Evolutionary conservation across 306 rosid species (phyloP), one percentile per base, ranked within the genome.

Genomic region (Pyrus bretschneideri): DNA sequence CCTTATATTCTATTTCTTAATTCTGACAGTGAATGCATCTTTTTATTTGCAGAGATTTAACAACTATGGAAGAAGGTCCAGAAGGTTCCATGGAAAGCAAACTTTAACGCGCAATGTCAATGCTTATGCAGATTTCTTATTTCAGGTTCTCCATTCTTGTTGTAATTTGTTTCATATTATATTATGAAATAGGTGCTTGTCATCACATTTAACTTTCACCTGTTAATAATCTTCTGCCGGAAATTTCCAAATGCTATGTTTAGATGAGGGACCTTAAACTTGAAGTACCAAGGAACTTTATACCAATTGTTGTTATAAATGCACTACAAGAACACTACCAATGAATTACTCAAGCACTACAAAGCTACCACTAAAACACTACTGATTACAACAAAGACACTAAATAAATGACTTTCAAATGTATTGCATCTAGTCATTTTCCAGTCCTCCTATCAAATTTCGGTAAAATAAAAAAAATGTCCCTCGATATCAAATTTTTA

Each of bases 41-140:
- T 38, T 77, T 78, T 77, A 25, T 69, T 76, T 76, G 83, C 93
- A 93, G 98, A 84, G 88, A 77, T 55, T 75, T 73, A 83, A 81
- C 82, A 46, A 80, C 70, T 73, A 78, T 79, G 81, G 92, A 25
- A 87, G 70, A 83, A 84, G 88, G 76, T 81, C 57, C 70, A 80
- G 89, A 79, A 84, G 79, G 83, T 67, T 61, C 51, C 78, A 79
- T 27, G 82, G 77, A 72, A 90, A 88, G 73, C 87, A 88, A 76
- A 76, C 80, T 27, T 76, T 90, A 52, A 31, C 84, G 81, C 86
- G 83, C 67, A 84, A 80, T 76, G 81, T 83, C 76, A 78, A 81
- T 69, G 88, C 82, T 74, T 92, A 90, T 79, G 89, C 97, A n/a
- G 92, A 92, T 15, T 88, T 85, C 77, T 67, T 92, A 57, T 86